phyloP scores from a whole-genome alignment of 192 early-diverging fungal species.

The Mortierella antarctica region DNA sequence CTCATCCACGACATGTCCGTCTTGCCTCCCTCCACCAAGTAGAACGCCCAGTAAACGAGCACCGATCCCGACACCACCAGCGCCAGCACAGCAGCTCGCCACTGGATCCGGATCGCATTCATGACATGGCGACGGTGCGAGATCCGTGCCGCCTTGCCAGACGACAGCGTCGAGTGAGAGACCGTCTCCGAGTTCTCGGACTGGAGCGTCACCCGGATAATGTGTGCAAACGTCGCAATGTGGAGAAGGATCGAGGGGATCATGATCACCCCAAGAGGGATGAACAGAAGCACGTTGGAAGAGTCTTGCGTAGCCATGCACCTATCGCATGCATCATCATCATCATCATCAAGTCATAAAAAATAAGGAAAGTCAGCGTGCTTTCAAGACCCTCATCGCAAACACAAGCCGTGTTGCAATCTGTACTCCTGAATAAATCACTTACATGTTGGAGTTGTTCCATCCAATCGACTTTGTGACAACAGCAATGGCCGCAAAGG shows the following conservation, averaged over 20 bases:
- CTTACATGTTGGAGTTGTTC: conserved; percentile 57
- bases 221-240: conserved; percentile 58
- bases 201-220: conserved; percentile 41
- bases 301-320: conserved; percentile 26
- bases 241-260: conserved; percentile 53
- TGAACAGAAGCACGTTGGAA: conserved; percentile 41
- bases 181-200: conserved; percentile 24
- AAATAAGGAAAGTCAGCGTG: background rate
- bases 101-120: conserved; percentile 59
- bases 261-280: conserved; percentile 55
- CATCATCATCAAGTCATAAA: background rate
- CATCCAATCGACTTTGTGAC: conserved; percentile 47
- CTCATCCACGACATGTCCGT: conserved; percentile 29
- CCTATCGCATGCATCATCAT: background rate
- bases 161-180: conserved; percentile 21
- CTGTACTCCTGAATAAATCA: background rate
- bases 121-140: conserved; percentile 55
- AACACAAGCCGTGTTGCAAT: background rate
- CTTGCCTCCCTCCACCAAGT: conserved; percentile 48
- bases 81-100: conserved; percentile 56
- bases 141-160: conserved; percentile 13
- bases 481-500: conserved; percentile 45
- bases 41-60: conserved; percentile 59
- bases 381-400: background rate
- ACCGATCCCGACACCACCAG: conserved; percentile 37